Base-by-base conservation (phyloP, 2,329 filamentous ascomycete genomes). In the Graphium sp. region DNA sequence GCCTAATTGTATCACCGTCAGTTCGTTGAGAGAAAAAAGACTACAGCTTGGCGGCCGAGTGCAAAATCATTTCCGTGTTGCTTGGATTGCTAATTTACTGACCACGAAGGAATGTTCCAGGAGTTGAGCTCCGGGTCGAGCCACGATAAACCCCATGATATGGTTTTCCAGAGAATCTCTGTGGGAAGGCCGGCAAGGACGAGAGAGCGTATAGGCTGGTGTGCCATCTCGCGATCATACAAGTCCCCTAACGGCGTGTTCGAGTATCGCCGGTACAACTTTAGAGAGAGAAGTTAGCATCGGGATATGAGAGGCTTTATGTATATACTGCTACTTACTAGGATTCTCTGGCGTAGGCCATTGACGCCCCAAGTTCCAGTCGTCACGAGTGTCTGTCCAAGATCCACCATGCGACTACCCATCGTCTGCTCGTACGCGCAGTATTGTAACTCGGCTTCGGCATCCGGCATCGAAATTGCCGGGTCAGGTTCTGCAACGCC, bases 401-500 rank as follows among this genome's bases (percentile, higher is more conserved):
- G 33, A 15, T 41, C 37, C 28, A 52, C 41, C 25, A 62, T 40
- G 4, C 42, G 47, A 3, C 44, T 45, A 7, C 63, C 66, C 3
- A 62, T 46, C 6, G 43, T 39, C 16, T 60, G 55, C 34, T 72
- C 65, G 28, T 62, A 60, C 7, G 47, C 45, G 18, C 55, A 45
- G 35, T 66, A 61, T 8, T 52, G 48, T 10, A 48, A 46, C n/a
- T 54, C 48, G 2, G 49, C 45, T 22, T 60, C 55, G 6, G 47
- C 42, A 29, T 59, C 52, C 5, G 50, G 47, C 4, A 53, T 50
- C 14, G 48, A 42, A 4, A 40, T 40, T 6, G 47, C 47, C 28
- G 57, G 60, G 30, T 72, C 66, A 10, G 66, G 62, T 38, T 73
- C 67, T 7, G 66, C 67, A 5, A 72, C 67, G 5, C 67, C 67